These are phyloP conservation scores for Emericellopsis atlantica DNA, from an alignment of 2,329 filamentous ascomycete genomes.

Conservation along the genomic window DNA sequence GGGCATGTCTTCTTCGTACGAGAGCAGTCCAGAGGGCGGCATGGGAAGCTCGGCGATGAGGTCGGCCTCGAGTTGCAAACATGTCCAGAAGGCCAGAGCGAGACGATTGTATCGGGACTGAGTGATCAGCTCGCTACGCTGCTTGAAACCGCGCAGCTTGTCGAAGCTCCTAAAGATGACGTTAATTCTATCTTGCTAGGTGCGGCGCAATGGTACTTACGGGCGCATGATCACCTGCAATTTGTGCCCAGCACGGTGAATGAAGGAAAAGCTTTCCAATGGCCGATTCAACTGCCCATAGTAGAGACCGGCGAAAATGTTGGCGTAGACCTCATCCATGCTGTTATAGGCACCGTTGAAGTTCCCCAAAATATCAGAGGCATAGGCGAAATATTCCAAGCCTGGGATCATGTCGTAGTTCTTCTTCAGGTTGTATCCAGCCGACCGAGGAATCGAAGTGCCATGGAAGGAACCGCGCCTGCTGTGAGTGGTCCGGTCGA, in stretches of 20 bases:
- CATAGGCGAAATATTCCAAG: slow-evolving; percentile 77
- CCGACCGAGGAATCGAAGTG: slow-evolving; percentile 8
- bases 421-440: slow-evolving; percentile 20
- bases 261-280: slow-evolving; percentile 65
- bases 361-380: slow-evolving; percentile 74
- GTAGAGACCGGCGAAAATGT: slow-evolving; percentile 76
- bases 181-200: not conserved
- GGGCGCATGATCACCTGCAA: slow-evolving; percentile 65
- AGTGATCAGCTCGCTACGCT: slow-evolving; percentile 21
- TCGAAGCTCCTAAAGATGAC: slow-evolving; percentile 29
- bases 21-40: slow-evolving; percentile 47
- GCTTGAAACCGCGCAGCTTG: slow-evolving; percentile 29
- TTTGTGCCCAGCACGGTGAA: slow-evolving; percentile 41
- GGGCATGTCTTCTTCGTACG: slow-evolving; percentile 51
- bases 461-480: slow-evolving; percentile 39
- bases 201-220: slow-evolving; percentile 28
- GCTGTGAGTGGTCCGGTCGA: slow-evolving; percentile 28
- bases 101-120: slow-evolving; percentile 45
- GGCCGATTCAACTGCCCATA: slow-evolving; percentile 79
- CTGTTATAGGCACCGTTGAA: slow-evolving; percentile 68
- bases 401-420: slow-evolving; percentile 85
- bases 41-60: slow-evolving; percentile 74
- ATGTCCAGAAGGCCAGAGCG: slow-evolving; percentile 82
- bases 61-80: slow-evolving; percentile 86
- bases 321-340: slow-evolving; percentile 73